A percentile compares a stretch with the other conserved stretches of the same genome.
phyloP scores from a whole-genome alignment of 177 flowering plant genomes.

The Vitis hybrid region DNA sequence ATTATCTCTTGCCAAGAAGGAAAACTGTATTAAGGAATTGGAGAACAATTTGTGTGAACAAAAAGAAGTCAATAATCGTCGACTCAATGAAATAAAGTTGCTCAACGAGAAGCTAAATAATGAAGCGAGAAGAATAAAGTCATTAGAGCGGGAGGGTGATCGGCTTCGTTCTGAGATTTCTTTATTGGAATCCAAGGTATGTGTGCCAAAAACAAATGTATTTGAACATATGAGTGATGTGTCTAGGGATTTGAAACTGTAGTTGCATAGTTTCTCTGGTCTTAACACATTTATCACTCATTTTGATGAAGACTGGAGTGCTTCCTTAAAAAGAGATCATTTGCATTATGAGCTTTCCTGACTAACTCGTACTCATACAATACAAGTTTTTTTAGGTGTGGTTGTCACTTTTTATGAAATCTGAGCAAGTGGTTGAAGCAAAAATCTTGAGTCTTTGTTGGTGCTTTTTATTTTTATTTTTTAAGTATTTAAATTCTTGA shows the following conservation, averaged over 20 bases:
- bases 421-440: too few relatives aligned
- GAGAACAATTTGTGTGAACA: conserved; percentile 54
- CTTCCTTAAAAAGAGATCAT: too few relatives aligned
- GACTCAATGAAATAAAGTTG: conserved; percentile 60
- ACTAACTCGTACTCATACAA: too few relatives aligned
- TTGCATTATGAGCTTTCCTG: too few relatives aligned
- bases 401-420: too few relatives aligned
- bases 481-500: too few relatives aligned
- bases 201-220: conserved; percentile 12
- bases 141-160: conserved; percentile 88
- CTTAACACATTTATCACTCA: not conserved
- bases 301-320: too few relatives aligned
- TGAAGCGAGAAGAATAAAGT: conserved; percentile 77
- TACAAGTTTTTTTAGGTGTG: too few relatives aligned
- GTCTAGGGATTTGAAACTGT: not conserved
- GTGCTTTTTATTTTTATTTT: too few relatives aligned
- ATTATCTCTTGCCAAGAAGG: conserved; percentile 61
- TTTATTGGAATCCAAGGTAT: conserved; percentile 92
- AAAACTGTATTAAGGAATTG: conserved; percentile 55
- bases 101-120: conserved; percentile 69
- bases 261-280: not conserved
- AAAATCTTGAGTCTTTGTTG: too few relatives aligned
- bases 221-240: not conserved
- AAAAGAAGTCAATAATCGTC: conserved; percentile 54
- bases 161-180: conserved; percentile 89